Percentiles rank a stretch among this genome's conserved stretches.
Conservation (phyloP, 1,139 yeast genomes). For the Nakaseomyces glabratus region DNA sequence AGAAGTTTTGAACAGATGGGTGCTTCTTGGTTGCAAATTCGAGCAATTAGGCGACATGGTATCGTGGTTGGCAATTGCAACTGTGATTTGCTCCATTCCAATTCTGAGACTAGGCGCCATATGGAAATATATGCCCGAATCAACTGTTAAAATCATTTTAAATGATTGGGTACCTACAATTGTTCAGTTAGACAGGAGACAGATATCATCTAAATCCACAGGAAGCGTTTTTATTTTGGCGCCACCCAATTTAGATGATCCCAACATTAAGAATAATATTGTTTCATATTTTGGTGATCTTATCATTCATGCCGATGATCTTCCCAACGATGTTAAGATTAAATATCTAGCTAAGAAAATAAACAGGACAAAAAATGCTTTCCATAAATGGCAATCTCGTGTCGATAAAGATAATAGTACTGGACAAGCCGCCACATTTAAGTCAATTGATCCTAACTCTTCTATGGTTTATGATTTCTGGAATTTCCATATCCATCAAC, state of each 20-base stretch:
- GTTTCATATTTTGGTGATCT: slow-evolving; percentile 91
- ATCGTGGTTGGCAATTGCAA: slow-evolving; percentile 87
- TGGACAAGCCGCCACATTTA: not conserved
- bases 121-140: slow-evolving; percentile 67
- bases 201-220: slow-evolving; percentile 45
- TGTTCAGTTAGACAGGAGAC: slow-evolving; percentile 75
- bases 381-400: slow-evolving; percentile 62
- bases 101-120: slow-evolving; percentile 61
- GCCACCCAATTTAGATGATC: slow-evolving; percentile 78
- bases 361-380: slow-evolving; percentile 62
- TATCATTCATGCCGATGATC: slow-evolving; percentile 28
- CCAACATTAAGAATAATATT: slow-evolving; percentile 67
- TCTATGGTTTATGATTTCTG: slow-evolving; percentile 24
- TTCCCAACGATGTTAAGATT: slow-evolving; percentile 24
- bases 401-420: slow-evolving; percentile 9
- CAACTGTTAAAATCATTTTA: slow-evolving; percentile 52
- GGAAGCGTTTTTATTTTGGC: slow-evolving; percentile 41
- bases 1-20: slow-evolving; percentile 69
- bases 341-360: slow-evolving; percentile 58
- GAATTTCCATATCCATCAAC: slow-evolving; percentile 25
- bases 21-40: slow-evolving; percentile 67
- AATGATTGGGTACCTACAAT: slow-evolving; percentile 93
- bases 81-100: slow-evolving; percentile 75
- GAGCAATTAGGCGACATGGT: slow-evolving; percentile 88
- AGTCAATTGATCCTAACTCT: slow-evolving; percentile 9